Conservation (phyloP, 1,284 basidiomycete genomes). For the Sporisorium exsertum region DNA sequence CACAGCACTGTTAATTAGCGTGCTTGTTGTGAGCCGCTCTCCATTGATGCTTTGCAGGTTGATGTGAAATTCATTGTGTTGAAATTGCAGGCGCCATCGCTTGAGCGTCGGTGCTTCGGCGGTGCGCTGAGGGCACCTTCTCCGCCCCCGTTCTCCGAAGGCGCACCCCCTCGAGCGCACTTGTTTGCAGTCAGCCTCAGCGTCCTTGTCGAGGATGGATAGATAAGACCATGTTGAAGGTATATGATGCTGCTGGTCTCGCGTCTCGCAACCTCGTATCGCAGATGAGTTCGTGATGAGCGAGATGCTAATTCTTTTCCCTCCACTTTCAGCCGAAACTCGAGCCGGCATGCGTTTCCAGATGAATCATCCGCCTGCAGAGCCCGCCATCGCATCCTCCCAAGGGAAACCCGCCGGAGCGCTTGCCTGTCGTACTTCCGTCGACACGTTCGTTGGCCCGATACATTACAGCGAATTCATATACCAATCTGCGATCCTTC, state of each 20-base stretch:
- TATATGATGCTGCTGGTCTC: neutral
- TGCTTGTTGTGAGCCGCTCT: too few species aligned
- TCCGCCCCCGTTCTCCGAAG: neutral
- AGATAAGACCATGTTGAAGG: neutral
- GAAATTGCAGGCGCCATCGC: neutral
- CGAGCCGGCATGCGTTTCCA: neutral
- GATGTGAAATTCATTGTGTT: neutral
- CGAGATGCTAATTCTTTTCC: neutral
- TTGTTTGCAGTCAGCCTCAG: neutral
- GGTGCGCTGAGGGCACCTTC: neutral
- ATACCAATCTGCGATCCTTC: neutral
- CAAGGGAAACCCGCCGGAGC: neutral
- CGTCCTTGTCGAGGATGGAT: neutral
- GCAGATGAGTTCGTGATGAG: too few species aligned
- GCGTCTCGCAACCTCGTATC: too few species aligned
- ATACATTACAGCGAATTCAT: too few species aligned
- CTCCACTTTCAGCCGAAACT: neutral
- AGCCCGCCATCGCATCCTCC: neutral
- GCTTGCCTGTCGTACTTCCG: neutral
- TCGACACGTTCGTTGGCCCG: neutral
- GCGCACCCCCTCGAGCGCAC: neutral
- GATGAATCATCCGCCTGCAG: neutral
- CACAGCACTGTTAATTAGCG: too few species aligned
- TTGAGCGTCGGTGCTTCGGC: conserved; percentile 1
- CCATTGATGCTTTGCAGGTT: too few species aligned